phyloP scores from a whole-genome alignment of 306 rosid genomes.

The Albizia julibrissin region DNA sequence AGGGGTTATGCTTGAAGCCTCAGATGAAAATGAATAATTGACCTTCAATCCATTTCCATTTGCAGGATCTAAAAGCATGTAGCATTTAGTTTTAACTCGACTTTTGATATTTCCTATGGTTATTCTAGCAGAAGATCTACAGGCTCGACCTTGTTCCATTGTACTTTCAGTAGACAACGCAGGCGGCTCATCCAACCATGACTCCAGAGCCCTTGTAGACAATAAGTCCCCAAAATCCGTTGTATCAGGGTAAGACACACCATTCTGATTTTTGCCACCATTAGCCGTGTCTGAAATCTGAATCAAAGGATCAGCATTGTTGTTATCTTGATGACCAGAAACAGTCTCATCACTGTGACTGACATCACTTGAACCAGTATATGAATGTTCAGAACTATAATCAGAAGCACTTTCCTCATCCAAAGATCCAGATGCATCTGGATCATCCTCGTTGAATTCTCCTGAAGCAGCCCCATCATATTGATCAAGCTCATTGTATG shows the following conservation, averaged over 20 bases:
- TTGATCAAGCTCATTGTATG: constrained; percentile 37
- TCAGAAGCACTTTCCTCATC: constrained; percentile 75
- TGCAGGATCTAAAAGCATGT: constrained; percentile 73
- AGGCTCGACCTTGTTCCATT: constrained; percentile 47
- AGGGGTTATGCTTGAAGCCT: constrained; percentile 69
- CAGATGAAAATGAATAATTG: constrained; percentile 82
- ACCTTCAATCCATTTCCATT: constrained; percentile 90
- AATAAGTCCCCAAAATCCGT: constrained; percentile 65
- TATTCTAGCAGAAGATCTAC: constrained; percentile 82
- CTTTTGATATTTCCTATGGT: constrained; percentile 71
- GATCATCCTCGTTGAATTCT: constrained; percentile 53
- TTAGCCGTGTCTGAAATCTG: constrained; percentile 69
- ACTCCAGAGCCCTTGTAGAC: constrained; percentile 79
- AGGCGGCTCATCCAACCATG: constrained; percentile 90
- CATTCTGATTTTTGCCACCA: constrained; percentile 47
- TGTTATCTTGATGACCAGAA: constrained; percentile 50
- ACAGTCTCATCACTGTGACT: constrained; percentile 49
- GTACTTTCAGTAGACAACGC: constrained; percentile 53
- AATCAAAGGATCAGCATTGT: constrained; percentile 60
- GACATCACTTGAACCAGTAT: constrained; percentile 56
- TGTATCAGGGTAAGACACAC: constrained; percentile 54
- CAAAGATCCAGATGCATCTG: constrained; percentile 63
- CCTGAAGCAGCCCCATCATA: constrained; percentile 42
- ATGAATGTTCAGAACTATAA: constrained; percentile 67
- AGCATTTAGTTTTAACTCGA: constrained; percentile 67